Base-by-base conservation (phyloP, 2,329 filamentous ascomycete genomes). In the Juglanconis oblonga region DNA sequence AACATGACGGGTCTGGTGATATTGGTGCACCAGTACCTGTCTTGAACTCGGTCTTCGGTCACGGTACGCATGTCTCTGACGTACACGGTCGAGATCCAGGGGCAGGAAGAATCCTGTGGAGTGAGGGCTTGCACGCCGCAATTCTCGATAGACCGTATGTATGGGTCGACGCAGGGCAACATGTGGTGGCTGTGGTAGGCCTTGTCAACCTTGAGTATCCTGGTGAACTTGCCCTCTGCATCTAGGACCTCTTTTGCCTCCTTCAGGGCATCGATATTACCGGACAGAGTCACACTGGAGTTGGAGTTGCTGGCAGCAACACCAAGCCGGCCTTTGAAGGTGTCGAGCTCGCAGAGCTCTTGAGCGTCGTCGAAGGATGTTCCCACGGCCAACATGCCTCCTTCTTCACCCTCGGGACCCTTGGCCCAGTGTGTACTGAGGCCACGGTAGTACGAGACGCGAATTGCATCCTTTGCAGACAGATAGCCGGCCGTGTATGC, bases 281-380 rank as follows among this genome's bases (percentile, higher is more conserved):
- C 70, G 32, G 65, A 67, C 1, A 71, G n/a, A 1, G 69, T 72
- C 3, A 68, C 55, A 48, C 67, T 71, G 6, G 50, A 50, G 0
- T 67, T 65, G 7, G 66, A 71, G 64, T 70, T 74, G 49, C 55
- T 62, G 33, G 65, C 70, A 35, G 69, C 68, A 9, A 73, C 58
- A 6, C 47, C 31, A 1, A 66, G 54, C 17, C 59, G 55, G 6
- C 67, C 69, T n/a, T 65, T 32, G 10, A 73, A 69, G 3, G 56
- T 42, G 1, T 52, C 49, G 8, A 52, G 7, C 14, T 47, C 36
- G 44, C 50, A 57, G 5, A 67, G 44, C 1, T 57, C 67, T n/a
- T 66, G 50, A 1, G 71, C 48, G 7, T 52, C 56, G 11, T 50
- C 45, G 17, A 4, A 11, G 5, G 44, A 31, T 2, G 45, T 51